Conservation (phyloP, 371 early-diverging fungal genomes). For the Dipsacomyces acuminosporus region DNA sequence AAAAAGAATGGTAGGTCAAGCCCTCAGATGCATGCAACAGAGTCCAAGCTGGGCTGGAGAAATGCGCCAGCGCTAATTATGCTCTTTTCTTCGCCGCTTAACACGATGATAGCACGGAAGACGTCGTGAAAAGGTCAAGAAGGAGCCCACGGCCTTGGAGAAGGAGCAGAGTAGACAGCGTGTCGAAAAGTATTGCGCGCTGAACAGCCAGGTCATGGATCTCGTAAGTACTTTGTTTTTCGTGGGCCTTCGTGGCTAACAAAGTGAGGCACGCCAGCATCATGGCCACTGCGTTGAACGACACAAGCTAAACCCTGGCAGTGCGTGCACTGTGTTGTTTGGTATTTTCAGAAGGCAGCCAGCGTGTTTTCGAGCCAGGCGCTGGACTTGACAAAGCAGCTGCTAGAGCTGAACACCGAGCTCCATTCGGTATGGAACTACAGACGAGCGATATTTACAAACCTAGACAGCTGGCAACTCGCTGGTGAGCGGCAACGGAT, state of each 20-base stretch:
- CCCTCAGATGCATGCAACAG: no score
- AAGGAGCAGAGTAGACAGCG: slow-evolving; percentile 23
- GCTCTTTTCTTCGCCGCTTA: no score
- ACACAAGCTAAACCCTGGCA: no score
- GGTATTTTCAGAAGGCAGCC: slow-evolving; percentile 14
- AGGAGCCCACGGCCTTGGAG: slow-evolving; percentile 21
- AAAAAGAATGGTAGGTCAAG: no score
- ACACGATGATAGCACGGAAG: no score
- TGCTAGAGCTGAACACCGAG: slow-evolving; percentile 81
- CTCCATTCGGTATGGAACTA: slow-evolving; percentile 89
- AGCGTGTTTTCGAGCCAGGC: slow-evolving; percentile 51
- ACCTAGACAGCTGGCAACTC: slow-evolving; percentile 34
- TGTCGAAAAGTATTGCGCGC: slow-evolving; percentile 32
- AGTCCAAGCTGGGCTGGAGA: no score
- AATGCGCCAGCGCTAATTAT: no score
- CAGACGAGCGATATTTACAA: slow-evolving; percentile 55
- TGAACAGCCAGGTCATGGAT: slow-evolving; percentile 20
- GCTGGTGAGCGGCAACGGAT: slow-evolving; percentile 39
- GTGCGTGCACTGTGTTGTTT: no score
- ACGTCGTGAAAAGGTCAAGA: slow-evolving; percentile 21
- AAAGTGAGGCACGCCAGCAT: no score
- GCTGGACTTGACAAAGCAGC: slow-evolving; percentile 59
- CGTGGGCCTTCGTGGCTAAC: no score
- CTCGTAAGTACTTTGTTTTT: not conserved
- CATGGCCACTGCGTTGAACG: no score